phyloP scores from a whole-genome alignment of 192 early-diverging fungal species.

The Physocladia obscura region DNA sequence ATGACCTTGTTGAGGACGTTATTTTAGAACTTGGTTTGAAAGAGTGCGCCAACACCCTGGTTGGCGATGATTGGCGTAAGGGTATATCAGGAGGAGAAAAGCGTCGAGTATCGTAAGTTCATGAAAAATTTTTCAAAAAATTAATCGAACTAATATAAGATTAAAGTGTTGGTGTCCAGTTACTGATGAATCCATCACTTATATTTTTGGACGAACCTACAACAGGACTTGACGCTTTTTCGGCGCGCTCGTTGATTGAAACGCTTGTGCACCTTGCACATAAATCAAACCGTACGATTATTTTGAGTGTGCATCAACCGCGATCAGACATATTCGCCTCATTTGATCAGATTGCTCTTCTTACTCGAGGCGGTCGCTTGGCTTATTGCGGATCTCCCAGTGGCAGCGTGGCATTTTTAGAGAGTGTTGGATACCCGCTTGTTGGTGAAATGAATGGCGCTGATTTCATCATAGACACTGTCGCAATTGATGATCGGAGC shows the following conservation, averaged over 20 bases:
- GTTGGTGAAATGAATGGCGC: slow-evolving; percentile 67
- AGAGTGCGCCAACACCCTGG: slow-evolving; percentile 47
- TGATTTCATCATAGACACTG: slow-evolving; percentile 65
- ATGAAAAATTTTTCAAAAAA: slow-evolving; percentile 32
- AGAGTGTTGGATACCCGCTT: slow-evolving; percentile 51
- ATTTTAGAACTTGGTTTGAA: slow-evolving; percentile 46
- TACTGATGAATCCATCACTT: slow-evolving; percentile 66
- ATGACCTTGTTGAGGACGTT: slow-evolving; percentile 40
- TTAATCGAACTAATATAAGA: no score
- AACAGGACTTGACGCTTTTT: slow-evolving; percentile 68
- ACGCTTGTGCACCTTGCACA: slow-evolving; percentile 44
- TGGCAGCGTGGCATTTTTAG: slow-evolving; percentile 56
- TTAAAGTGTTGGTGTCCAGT: slow-evolving; percentile 80
- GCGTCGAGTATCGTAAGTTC: slow-evolving; percentile 67
- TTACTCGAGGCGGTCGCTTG: slow-evolving; percentile 64
- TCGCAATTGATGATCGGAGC: slow-evolving; percentile 42
- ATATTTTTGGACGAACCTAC: slow-evolving; percentile 57
- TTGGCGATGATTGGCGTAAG: slow-evolving; percentile 48
- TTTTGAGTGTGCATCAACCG: slow-evolving; percentile 90
- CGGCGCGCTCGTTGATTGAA: slow-evolving; percentile 63
- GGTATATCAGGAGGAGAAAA: slow-evolving; percentile 83
- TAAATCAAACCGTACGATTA: slow-evolving; percentile 53
- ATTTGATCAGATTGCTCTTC: slow-evolving; percentile 79
- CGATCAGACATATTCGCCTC: slow-evolving; percentile 76
- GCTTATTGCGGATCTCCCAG: slow-evolving; percentile 62